Evolutionary conservation across 306 rosid species (phyloP).

Genomic region (Alnus rubra): DNA sequence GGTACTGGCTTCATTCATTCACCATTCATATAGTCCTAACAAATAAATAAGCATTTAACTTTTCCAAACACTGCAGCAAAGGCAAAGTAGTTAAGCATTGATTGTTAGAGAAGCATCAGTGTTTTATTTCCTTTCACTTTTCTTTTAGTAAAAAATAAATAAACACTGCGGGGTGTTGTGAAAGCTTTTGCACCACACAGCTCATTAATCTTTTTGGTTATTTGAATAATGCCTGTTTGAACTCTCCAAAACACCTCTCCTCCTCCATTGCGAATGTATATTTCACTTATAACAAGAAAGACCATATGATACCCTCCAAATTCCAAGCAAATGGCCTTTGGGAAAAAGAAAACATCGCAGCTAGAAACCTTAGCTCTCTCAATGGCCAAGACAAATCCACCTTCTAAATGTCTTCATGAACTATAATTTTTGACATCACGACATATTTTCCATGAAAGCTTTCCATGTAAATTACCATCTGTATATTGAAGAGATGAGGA

Average conservation of each 20-base stretch:
- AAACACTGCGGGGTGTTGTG: neutral
- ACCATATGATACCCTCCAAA: neutral
- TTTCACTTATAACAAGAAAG: neutral
- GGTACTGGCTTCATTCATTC: conserved; percentile 71
- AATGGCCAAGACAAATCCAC: neutral
- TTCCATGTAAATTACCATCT: neutral
- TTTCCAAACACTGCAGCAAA: conserved; percentile 45
- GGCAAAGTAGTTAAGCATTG: conserved; percentile 15
- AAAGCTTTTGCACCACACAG: neutral
- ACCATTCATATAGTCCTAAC: conserved; percentile 69
- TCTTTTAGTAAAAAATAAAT: neutral
- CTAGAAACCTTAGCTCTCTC: too few relatives aligned
- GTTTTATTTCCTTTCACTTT: neutral
- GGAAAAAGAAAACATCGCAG: neutral
- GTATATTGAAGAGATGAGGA: too few relatives aligned
- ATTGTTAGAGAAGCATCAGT: conserved; percentile 3
- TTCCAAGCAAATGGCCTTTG: neutral
- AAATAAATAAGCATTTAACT: too few relatives aligned
- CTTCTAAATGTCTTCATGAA: neutral
- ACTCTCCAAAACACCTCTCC: neutral
- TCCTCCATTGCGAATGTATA: neutral
- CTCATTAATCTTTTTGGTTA: neutral
- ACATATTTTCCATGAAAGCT: neutral
- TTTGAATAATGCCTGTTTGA: neutral
- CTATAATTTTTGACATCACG: neutral